These are phyloP conservation scores for Skeletonema menzelii DNA, from an alignment of 108 stramenopile species.

Conservation along the genomic window DNA sequence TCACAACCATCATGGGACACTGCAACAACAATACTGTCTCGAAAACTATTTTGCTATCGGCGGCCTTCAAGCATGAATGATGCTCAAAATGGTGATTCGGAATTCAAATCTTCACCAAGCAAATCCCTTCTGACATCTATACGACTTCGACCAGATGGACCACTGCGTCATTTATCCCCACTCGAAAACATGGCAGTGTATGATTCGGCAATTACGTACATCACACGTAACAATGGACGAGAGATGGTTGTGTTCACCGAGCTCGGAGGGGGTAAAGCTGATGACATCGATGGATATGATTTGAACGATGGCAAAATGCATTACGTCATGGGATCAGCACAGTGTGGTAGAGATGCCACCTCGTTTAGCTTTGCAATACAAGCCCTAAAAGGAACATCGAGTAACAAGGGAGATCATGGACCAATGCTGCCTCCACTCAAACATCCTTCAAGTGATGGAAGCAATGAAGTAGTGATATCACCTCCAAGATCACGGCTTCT, in stretches of 20 bases:
- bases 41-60: slow-evolving; percentile 75
- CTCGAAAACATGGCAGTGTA: slow-evolving; percentile 65
- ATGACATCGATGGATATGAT: not conserved
- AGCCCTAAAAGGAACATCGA: slow-evolving; percentile 36
- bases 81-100: not conserved
- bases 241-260: slow-evolving; percentile 68
- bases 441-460: not conserved
- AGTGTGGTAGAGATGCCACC: slow-evolving; percentile 9
- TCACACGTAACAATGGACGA: slow-evolving; percentile 37
- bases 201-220: slow-evolving; percentile 77
- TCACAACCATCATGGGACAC: slow-evolving; percentile 39
- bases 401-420: slow-evolving; percentile 12
- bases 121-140: slow-evolving; percentile 49
- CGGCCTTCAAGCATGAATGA: slow-evolving; percentile 9
- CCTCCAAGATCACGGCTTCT: slow-evolving; percentile 59
- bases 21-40: slow-evolving; percentile 60
- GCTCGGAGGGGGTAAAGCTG: slow-evolving; percentile 44
- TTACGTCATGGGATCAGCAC: slow-evolving; percentile 23
- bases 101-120: not conserved
- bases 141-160: slow-evolving; percentile 64
- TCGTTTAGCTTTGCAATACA: slow-evolving; percentile 55
- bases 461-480: slow-evolving; percentile 38
- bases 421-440: slow-evolving; percentile 43
- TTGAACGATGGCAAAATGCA: slow-evolving; percentile 19
- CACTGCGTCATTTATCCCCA: slow-evolving; percentile 55